A percentile compares a stretch with the other conserved stretches of the same genome.
Conservation (phyloP, 345 rosid genomes). For the Reutealis trisperma region DNA sequence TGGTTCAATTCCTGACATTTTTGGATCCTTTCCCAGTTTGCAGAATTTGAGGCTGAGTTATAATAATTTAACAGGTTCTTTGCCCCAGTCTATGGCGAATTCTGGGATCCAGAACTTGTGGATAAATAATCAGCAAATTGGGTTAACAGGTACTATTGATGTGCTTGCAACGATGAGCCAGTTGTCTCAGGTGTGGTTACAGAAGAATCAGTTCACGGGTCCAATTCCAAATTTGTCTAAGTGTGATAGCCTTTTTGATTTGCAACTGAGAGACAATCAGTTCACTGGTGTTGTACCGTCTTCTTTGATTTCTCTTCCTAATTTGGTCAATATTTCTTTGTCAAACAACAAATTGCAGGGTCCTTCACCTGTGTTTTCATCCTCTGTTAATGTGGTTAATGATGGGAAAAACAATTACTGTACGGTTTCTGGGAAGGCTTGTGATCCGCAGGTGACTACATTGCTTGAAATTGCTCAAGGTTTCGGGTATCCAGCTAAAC, state of each 20-base stretch:
- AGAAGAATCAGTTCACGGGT: conserved; percentile 66
- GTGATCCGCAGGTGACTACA: conserved; percentile 57
- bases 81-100: conserved; percentile 59
- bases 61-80: conserved; percentile 67
- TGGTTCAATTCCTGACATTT: conserved; percentile 69
- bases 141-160: conserved; percentile 58
- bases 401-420: conserved; percentile 53
- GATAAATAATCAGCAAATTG: conserved; percentile 64
- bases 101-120: conserved; percentile 60
- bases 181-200: conserved; percentile 78
- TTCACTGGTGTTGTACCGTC: conserved; percentile 68
- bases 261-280: conserved; percentile 78
- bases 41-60: conserved; percentile 62
- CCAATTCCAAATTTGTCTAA: conserved; percentile 78
- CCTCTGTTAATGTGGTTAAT: conserved; percentile 23
- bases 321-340: conserved; percentile 52
- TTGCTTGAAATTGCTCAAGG: conserved; percentile 67
- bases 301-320: conserved; percentile 42
- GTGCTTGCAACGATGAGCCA: conserved; percentile 62
- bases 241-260: conserved; percentile 51
- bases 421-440: conserved; percentile 38
- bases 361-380: conserved; percentile 49
- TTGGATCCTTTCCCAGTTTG: conserved; percentile 50
- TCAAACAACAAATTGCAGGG: conserved; percentile 81
- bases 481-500: conserved; percentile 58